These are phyloP conservation scores for Globisporangium okanoganense DNA, from an alignment of 352 stramenopile species.

Conservation along the genomic window DNA sequence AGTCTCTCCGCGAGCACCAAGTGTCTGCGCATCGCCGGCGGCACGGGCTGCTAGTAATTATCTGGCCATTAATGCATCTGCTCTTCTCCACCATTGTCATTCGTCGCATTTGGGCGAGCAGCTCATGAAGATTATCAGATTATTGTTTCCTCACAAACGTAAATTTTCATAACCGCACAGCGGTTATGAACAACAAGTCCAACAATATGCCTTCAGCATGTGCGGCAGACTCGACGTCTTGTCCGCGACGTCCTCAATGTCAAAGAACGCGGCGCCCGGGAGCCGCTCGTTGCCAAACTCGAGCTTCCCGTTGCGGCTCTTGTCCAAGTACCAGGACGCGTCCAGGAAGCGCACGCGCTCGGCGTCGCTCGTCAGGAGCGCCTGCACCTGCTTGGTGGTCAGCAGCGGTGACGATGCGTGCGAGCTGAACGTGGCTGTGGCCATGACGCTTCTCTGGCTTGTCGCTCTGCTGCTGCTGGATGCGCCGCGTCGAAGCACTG, in stretches of 20 bases:
- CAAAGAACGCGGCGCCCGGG: constrained; percentile 87
- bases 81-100: not conserved
- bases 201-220: too few species aligned
- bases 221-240: constrained; percentile 70
- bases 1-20: constrained; percentile 47
- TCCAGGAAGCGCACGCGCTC: constrained; percentile 63
- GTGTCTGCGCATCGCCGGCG: constrained; percentile 46
- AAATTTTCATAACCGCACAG: too few species aligned
- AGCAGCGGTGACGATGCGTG: constrained; percentile 36
- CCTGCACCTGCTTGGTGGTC: constrained; percentile 47
- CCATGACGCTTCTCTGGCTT: not conserved
- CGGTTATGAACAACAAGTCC: too few species aligned
- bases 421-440: constrained; percentile 3
- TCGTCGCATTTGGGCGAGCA: too few species aligned
- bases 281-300: constrained; percentile 68
- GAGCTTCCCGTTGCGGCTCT: constrained; percentile 52
- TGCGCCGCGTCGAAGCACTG: not conserved
- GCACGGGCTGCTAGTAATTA: constrained; percentile 26
- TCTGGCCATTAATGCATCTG: not conserved
- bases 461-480: not conserved
- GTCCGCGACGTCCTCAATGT: constrained; percentile 88
- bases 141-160: too few species aligned
- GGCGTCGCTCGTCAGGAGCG: constrained; percentile 22
- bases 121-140: too few species aligned
- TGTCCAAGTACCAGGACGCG: constrained; percentile 81